These are phyloP conservation scores for Lipomyces anomalus DNA, from an alignment of 805 yeast species.

Conservation along the genomic window DNA sequence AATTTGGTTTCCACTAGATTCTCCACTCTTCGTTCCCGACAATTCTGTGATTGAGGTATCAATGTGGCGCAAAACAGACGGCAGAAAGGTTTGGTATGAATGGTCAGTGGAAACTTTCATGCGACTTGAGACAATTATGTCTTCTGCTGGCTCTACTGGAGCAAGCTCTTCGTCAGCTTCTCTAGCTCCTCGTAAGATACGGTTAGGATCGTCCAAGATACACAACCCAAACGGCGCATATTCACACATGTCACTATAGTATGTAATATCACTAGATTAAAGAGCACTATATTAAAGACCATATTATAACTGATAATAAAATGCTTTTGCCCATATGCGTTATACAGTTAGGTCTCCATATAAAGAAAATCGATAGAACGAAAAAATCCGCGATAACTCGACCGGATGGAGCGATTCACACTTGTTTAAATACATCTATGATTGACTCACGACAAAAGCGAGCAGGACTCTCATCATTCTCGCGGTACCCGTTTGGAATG, in stretches of 20 bases:
- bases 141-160: conserved; percentile 12
- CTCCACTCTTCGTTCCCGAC: conserved; percentile 40
- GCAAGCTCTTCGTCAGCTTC: conserved; percentile 7
- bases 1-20: conserved; percentile 50
- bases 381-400: too few species aligned
- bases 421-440: too few species aligned
- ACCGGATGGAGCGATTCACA: too few species aligned
- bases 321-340: too few species aligned
- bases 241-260: conserved; percentile 26
- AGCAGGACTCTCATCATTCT: too few species aligned
- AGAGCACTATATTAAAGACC: too few species aligned
- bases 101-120: conserved; percentile 56
- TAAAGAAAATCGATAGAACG: too few species aligned
- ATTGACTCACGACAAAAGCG: too few species aligned
- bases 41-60: conserved; percentile 51
- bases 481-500: too few species aligned
- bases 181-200: conserved; percentile 22
- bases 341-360: too few species aligned
- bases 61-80: conserved; percentile 44
- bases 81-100: conserved; percentile 55
- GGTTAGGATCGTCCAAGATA: conserved; percentile 27
- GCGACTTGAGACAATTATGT: conserved; percentile 25
- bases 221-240: conserved; percentile 31
- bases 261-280: too few species aligned
- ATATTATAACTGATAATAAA: too few species aligned